Base-by-base conservation (phyloP, 163 green algal species). In the Prototheca cutis region DNA sequence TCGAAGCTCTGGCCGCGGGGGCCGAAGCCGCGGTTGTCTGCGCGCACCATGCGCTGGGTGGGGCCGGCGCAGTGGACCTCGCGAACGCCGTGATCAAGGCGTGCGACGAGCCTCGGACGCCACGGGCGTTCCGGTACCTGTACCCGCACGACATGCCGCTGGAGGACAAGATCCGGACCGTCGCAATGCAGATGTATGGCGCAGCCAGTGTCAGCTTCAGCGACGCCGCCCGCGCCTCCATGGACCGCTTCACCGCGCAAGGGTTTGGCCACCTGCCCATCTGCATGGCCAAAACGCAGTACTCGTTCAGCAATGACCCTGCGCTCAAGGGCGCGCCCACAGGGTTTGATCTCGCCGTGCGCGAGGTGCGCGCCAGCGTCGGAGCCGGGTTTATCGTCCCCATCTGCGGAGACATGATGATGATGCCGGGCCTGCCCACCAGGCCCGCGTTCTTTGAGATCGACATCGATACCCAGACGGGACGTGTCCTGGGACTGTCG, bases 261-360 rank as follows among this genome's bases (percentile, higher is more conserved):
- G 93, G 93, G 24, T 95, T 95, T 60, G 78, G 68, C 59, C 70
- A 82, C 24, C 80, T 99, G 61, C 93, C 93, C 40, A 92, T 99
- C 59, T 98, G 93, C 80, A 98, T 98, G 87, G 93, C 93, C 57
- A 99, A 99, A 77, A 99, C 93, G 48, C 93, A 99, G 78, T 99
- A 99, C 80, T 93, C 79, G 53, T 99, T 99, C 79, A 91, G 74
- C 53, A 76, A 91, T 58, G 87, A 99, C 65, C 65, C 93, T 30
- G 71, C 66, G 17, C 53, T 76, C 29, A 98, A 98, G 68, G 86
- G 87, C 48, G 84, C 88, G 4, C 90, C 90, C 24, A 76, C 28
- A 23, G 92, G 90, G n/a, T 98, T 98, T 66, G 76, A 75, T 18
- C 76, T 99, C 54, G 84, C 80, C 13, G 93, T 99, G 67, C 66